Percentiles rank a stretch among this genome's conserved stretches.
Evolutionary conservation across 768 basidiomycete species (phyloP).

Genomic region (Rhodotorula diobovata): DNA sequence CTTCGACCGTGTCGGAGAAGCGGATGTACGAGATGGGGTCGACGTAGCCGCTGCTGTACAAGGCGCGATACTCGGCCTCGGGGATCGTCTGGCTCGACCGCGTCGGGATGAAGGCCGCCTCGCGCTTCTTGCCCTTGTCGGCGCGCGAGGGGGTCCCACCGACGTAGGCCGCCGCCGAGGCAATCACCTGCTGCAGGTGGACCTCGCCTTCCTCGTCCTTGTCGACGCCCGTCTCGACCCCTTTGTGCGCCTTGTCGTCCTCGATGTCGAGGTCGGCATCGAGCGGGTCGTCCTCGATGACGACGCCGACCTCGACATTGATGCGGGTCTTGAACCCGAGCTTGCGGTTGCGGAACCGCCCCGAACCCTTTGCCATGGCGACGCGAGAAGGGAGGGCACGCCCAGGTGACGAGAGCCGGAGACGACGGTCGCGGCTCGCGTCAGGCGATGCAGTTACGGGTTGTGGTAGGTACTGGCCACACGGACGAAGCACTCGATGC

Average conservation of each 20-base stretch:
- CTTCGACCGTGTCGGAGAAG: slow-evolving; percentile 78
- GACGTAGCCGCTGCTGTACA: slow-evolving; percentile 69
- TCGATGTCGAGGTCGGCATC: slow-evolving; percentile 26
- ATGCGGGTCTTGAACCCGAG: slow-evolving; percentile 44
- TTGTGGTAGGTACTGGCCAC: not conserved
- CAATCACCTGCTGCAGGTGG: slow-evolving; percentile 52
- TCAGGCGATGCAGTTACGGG: not conserved
- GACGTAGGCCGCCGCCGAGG: slow-evolving; percentile 48
- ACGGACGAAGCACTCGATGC: not conserved
- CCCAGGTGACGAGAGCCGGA: not conserved
- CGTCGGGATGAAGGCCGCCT: slow-evolving; percentile 78
- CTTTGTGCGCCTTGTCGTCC: slow-evolving; percentile 28
- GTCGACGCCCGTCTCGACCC: slow-evolving; percentile 44
- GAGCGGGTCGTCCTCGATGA: slow-evolving; percentile 37
- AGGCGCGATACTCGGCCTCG: slow-evolving; percentile 58
- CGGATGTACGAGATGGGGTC: slow-evolving; percentile 74
- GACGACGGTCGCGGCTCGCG: not conserved
- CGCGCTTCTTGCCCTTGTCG: slow-evolving; percentile 47
- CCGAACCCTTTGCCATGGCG: slow-evolving; percentile 37
- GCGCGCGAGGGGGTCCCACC: slow-evolving; percentile 8
- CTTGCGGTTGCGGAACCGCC: slow-evolving; percentile 45
- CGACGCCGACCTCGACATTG: slow-evolving; percentile 39
- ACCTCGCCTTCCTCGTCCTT: slow-evolving; percentile 48
- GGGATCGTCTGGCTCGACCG: slow-evolving; percentile 81
- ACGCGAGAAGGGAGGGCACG: not conserved